phyloP scores from a whole-genome alignment of 176 grass and related monocot species.

The Carex littledalei region DNA sequence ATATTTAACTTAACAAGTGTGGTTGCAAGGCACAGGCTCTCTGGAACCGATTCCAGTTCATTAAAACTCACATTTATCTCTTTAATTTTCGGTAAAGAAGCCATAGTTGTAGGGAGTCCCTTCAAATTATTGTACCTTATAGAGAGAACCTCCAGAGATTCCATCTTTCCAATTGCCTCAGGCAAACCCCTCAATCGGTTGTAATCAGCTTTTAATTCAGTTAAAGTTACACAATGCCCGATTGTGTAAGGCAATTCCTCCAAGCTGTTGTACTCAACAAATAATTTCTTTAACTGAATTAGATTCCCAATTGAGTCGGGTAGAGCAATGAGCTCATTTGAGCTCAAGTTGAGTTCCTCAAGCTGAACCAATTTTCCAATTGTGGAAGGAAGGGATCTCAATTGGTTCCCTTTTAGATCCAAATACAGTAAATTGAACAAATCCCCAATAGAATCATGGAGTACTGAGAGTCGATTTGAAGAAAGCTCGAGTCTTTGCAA shows the following conservation, averaged over 20 bases:
- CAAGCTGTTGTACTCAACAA: slow-evolving; percentile 67
- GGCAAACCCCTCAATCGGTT: slow-evolving; percentile 90
- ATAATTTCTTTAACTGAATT: slow-evolving; percentile 60
- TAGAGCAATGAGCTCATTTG: slow-evolving; percentile 53
- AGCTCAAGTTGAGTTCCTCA: slow-evolving; percentile 82
- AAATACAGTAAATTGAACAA: slow-evolving; percentile 63
- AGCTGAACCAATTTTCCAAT: slow-evolving; percentile 68
- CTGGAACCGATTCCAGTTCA: slow-evolving; percentile 82
- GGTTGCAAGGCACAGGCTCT: slow-evolving; percentile 89
- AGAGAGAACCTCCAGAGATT: slow-evolving; percentile 69
- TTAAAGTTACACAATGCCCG: slow-evolving; percentile 66
- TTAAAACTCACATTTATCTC: slow-evolving; percentile 94
- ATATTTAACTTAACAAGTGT: slow-evolving; percentile 86
- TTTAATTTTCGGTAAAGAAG: slow-evolving; percentile 81
- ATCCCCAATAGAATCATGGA: slow-evolving; percentile 67
- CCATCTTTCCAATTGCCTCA: slow-evolving; percentile 89
- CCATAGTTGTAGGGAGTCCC: slow-evolving; percentile 94
- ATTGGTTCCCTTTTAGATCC: slow-evolving; percentile 72
- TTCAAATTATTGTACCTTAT: slow-evolving; percentile 93
- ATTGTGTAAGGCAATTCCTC: slow-evolving; percentile 95
- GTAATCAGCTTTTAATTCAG: slow-evolving; percentile 69
- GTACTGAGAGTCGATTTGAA: slow-evolving; percentile 61
- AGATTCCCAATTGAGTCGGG: slow-evolving; percentile 80
- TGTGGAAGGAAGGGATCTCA: slow-evolving; percentile 51
- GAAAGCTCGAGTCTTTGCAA: slow-evolving; percentile 74